Conservation (phyloP, 176 grass and related monocot species). For the Metroxylon sagu region DNA sequence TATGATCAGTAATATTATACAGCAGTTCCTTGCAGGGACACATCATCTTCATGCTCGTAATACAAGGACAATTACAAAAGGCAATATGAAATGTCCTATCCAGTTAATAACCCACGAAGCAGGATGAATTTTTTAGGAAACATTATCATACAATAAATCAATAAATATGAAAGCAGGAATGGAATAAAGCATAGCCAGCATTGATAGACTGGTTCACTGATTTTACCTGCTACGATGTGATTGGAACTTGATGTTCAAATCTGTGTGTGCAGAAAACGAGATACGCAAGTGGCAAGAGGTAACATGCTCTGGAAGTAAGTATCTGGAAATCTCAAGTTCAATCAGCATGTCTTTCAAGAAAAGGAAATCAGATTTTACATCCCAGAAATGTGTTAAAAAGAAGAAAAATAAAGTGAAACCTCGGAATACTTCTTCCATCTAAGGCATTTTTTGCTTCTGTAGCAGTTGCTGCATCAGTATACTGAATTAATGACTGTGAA, state of each 20-base stretch:
- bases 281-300: slow-evolving; percentile 68
- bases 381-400: slow-evolving; percentile 8
- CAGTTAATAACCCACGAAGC: no score
- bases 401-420: slow-evolving; percentile 23
- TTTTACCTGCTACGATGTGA: slow-evolving; percentile 92
- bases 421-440: slow-evolving; percentile 98
- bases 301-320: slow-evolving; percentile 81
- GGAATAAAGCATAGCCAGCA: no score
- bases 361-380: background rate
- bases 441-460: slow-evolving; percentile 76
- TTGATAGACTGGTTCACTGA: no score
- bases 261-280: slow-evolving; percentile 93
- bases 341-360: slow-evolving; percentile 4
- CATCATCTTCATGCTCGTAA: no score
- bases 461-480: slow-evolving; percentile 81
- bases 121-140: no score
- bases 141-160: no score
- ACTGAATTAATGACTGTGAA: slow-evolving; percentile 86
- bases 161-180: no score
- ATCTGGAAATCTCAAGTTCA: slow-evolving; percentile 40
- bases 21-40: no score
- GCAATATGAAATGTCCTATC: no score
- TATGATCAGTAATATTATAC: no score
- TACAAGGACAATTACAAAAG: no score
- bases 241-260: slow-evolving; percentile 99